Percentiles rank a stretch among this genome's conserved stretches.
Conservation (phyloP, 108 stramenopile genomes). For the Fragilariopsis cylindrus region DNA sequence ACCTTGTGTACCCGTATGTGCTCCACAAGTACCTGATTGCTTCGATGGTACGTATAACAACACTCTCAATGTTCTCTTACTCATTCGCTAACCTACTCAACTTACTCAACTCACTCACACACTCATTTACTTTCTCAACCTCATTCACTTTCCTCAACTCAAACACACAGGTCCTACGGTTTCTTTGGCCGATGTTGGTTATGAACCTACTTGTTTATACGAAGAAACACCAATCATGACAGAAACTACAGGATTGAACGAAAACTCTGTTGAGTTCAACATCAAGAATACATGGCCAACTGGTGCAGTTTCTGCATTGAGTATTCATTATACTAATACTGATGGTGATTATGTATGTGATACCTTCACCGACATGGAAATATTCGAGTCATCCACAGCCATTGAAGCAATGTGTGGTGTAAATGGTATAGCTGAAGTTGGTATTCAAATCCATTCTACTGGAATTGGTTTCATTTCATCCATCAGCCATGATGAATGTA, state of each 20-base stretch:
- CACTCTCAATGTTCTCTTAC: too few species aligned
- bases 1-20: constrained; percentile 1
- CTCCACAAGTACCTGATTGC: neutral
- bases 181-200: constrained; percentile 1
- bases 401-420: neutral
- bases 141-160: too few species aligned
- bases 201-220: constrained; percentile 7
- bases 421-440: neutral
- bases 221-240: neutral
- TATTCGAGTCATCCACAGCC: neutral
- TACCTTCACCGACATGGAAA: neutral
- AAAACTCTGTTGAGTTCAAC: neutral
- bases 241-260: neutral
- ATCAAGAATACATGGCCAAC: neutral
- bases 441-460: neutral
- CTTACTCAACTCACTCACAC: too few species aligned
- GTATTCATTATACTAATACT: neutral
- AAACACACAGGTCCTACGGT: neutral
- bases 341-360: neutral
- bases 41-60: neutral
- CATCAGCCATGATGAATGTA: neutral
- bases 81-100: too few species aligned
- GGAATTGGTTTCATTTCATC: neutral
- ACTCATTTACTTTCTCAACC: too few species aligned
- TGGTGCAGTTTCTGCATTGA: neutral